Conservation (phyloP, 176 grass and related monocot species). For the Juncus effusus region DNA sequence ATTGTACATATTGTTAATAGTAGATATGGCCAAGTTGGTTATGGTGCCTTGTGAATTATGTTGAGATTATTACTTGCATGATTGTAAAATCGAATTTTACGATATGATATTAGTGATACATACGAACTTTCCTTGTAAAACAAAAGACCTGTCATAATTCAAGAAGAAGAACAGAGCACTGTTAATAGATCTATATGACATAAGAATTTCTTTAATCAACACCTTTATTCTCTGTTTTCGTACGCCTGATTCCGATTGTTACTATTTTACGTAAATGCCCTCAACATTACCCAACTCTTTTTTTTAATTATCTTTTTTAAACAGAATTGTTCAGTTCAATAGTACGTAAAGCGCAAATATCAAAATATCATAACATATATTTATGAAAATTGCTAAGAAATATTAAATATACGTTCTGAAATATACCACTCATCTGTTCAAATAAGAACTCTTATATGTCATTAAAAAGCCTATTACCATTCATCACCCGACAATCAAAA, state of each 20-base stretch:
- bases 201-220: slow-evolving; percentile 1
- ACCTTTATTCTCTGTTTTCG: slow-evolving; percentile 4
- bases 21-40: no score
- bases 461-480: neutral
- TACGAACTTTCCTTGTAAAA: no score
- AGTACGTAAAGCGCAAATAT: neutral
- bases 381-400: no score
- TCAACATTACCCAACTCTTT: slow-evolving; percentile 13
- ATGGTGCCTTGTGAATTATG: no score
- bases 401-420: neutral
- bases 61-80: no score
- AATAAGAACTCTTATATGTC: neutral
- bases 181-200: neutral
- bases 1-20: no score
- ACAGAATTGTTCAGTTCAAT: neutral
- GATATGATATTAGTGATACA: no score
- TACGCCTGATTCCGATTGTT: neutral
- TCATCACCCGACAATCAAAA: slow-evolving; percentile 27
- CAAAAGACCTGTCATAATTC: no score
- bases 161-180: no score
- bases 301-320: neutral
- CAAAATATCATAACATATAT: neutral
- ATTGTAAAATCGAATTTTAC: no score
- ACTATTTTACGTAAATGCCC: neutral
- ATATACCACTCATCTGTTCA: slow-evolving; percentile 18